phyloP scores from a whole-genome alignment of 2,329 filamentous ascomycete genomes.

The Epichloe uncinata region DNA sequence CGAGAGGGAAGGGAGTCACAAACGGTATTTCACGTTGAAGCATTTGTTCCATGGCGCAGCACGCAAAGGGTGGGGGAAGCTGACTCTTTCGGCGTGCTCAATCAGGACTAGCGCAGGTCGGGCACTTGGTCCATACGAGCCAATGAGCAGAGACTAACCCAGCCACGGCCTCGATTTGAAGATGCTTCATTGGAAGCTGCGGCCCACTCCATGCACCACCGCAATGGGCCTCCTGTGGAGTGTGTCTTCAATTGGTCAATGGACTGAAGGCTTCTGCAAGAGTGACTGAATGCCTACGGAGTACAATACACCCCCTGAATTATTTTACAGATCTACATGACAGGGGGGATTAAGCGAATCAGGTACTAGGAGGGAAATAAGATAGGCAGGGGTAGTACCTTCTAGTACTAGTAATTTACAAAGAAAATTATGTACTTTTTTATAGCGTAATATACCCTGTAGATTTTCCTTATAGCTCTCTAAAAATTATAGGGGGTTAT shows the following conservation, averaged over 20 bases:
- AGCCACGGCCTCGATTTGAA: slow-evolving; percentile 5
- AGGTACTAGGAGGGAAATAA: too few species aligned
- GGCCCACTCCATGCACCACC: slow-evolving; percentile 11
- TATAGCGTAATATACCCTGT: too few species aligned
- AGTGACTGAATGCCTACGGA: slow-evolving; percentile 22
- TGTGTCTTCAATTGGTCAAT: slow-evolving; percentile 20
- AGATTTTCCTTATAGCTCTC: too few species aligned
- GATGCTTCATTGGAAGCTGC: slow-evolving; percentile 14
- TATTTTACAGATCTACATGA: too few species aligned
- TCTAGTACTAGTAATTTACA: too few species aligned
- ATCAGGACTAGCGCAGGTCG: slow-evolving; percentile 21
- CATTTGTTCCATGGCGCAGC: slow-evolving; percentile 18
- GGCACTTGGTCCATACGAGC: slow-evolving; percentile 6
- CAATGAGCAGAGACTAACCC: slow-evolving; percentile 14
- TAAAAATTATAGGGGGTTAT: too few species aligned
- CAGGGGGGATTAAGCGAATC: too few species aligned
- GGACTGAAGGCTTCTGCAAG: slow-evolving; percentile 6
- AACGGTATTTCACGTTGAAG: slow-evolving; percentile 21
- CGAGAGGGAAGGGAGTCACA: slow-evolving; percentile 18
- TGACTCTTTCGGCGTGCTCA: slow-evolving; percentile 33
- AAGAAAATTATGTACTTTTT: too few species aligned
- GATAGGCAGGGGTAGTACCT: too few species aligned
- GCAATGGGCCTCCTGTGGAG: slow-evolving; percentile 20
- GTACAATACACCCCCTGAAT: too few species aligned
- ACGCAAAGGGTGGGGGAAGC: slow-evolving; percentile 14